These are phyloP conservation scores for Candida neerlandica DNA, from an alignment of 1,139 yeast genomes.

Conservation along the genomic window DNA sequence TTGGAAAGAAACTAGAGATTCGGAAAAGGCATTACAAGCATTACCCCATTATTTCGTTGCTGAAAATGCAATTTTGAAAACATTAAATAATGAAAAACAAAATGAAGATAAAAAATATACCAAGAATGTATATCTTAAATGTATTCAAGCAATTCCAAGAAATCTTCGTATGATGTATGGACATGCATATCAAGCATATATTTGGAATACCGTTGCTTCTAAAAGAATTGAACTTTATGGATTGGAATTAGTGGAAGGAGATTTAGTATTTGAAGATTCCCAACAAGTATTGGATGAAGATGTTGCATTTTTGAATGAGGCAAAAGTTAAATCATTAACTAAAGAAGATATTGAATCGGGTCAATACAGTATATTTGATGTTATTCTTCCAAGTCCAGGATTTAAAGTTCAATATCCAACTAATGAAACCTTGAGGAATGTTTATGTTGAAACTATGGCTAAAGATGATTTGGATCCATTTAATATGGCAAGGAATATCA, in stretches of 20 bases:
- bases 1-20: slow-evolving; percentile 78
- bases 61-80: slow-evolving; percentile 70
- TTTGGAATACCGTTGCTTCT: slow-evolving; percentile 90
- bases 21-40: slow-evolving; percentile 59
- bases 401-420: slow-evolving; percentile 83
- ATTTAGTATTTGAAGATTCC: slow-evolving; percentile 61
- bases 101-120: slow-evolving; percentile 50
- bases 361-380: slow-evolving; percentile 71
- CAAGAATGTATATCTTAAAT: slow-evolving; percentile 63
- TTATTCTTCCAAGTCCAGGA: slow-evolving; percentile 94
- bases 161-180: slow-evolving; percentile 92
- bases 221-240: slow-evolving; percentile 77
- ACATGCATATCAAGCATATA: slow-evolving; percentile 94
- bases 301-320: slow-evolving; percentile 52
- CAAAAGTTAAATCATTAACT: slow-evolving; percentile 71
- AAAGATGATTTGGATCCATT: slow-evolving; percentile 82
- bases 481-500: slow-evolving; percentile 79
- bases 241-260: slow-evolving; percentile 73
- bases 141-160: slow-evolving; percentile 90
- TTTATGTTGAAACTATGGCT: slow-evolving; percentile 75
- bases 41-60: slow-evolving; percentile 93
- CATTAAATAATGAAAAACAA: slow-evolving; percentile 50
- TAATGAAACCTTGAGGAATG: slow-evolving; percentile 59
- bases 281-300: slow-evolving; percentile 67
- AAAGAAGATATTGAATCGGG: slow-evolving; percentile 67